A percentile compares a stretch with the other conserved stretches of the same genome.
These are phyloP conservation scores for Oryza officinalis DNA, from an alignment of 176 grass and related monocot genomes.

Conservation along the genomic window DNA sequence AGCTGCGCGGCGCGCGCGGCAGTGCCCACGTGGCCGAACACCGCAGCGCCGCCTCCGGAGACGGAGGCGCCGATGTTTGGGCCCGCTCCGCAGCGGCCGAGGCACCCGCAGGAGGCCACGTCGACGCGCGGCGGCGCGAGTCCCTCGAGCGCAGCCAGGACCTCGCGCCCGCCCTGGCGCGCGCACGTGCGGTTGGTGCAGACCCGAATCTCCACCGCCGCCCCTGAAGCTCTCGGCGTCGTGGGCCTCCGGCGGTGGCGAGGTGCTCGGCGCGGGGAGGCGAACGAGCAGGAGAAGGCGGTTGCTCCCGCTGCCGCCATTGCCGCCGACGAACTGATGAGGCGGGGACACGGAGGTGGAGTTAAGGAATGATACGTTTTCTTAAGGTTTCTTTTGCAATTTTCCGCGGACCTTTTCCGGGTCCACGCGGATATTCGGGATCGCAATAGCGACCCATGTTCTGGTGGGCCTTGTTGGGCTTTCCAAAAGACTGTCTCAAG, in stretches of 20 bases:
- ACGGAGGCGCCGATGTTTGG: conserved; percentile 64
- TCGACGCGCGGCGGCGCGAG: conserved; percentile 60
- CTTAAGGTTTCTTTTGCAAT: not conserved
- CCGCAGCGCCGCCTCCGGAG: not conserved
- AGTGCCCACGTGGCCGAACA: conserved; percentile 69
- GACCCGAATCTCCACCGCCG: conserved; percentile 53
- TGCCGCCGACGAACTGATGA: not conserved
- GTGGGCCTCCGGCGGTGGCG: not conserved
- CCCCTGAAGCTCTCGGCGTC: conserved; percentile 8
- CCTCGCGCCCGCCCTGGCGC: conserved; percentile 75
- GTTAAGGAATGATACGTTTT: not conserved
- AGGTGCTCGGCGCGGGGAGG: not conserved
- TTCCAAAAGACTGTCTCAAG: not conserved
- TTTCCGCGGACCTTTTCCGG: not conserved
- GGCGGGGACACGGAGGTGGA: not conserved
- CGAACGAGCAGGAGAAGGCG: not conserved
- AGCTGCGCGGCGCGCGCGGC: conserved; percentile 57
- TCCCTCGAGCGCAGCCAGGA: conserved; percentile 55
- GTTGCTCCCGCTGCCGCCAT: conserved; percentile 5
- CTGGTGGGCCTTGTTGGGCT: not conserved
- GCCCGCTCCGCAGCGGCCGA: conserved; percentile 74
- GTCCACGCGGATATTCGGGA: not conserved
- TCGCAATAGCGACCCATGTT: not conserved
- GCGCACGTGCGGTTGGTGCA: conserved; percentile 91
- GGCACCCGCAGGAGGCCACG: conserved; percentile 76